phyloP scores from a whole-genome alignment of 306 rosid genomes.

The Ochetophila trinervis region DNA sequence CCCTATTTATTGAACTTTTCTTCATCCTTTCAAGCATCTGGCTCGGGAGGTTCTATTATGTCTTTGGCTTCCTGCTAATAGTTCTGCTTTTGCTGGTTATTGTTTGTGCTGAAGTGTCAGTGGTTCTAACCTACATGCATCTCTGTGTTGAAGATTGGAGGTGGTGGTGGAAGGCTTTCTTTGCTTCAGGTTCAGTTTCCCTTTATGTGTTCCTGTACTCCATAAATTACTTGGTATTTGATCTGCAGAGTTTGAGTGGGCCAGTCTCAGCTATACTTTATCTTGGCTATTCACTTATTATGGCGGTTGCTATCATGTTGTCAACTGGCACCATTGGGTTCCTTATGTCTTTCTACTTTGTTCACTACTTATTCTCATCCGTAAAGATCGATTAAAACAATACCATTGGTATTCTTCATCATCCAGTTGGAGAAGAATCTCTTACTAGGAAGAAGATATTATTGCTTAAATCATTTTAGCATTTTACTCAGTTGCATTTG shows the following conservation, averaged over 20 bases:
- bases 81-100: constrained; percentile 68
- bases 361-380: constrained; percentile 88
- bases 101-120: constrained; percentile 95
- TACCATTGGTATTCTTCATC: constrained; percentile 26
- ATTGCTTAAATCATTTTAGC: constrained; percentile 24
- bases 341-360: constrained; percentile 87
- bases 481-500: constrained; percentile 37
- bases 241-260: constrained; percentile 94
- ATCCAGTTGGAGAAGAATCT: constrained; percentile 31
- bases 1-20: constrained; percentile 94
- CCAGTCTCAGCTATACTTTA: constrained; percentile 85
- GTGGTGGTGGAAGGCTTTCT: constrained; percentile 99
- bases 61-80: constrained; percentile 81
- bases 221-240: constrained; percentile 89
- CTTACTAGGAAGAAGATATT: constrained; percentile 29
- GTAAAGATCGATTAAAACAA: constrained; percentile 77
- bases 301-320: constrained; percentile 93
- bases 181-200: constrained; percentile 89
- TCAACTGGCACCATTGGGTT: constrained; percentile 88
- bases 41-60: constrained; percentile 96
- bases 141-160: constrained; percentile 97
- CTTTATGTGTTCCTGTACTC: constrained; percentile 89
- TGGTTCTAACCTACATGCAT: constrained; percentile 97
- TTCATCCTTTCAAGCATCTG: constrained; percentile 97
- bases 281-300: constrained; percentile 86